Evolutionary conservation across 495 filamentous ascomycete genomes (phyloP).

Genomic region (Filosporella fistucella): DNA sequence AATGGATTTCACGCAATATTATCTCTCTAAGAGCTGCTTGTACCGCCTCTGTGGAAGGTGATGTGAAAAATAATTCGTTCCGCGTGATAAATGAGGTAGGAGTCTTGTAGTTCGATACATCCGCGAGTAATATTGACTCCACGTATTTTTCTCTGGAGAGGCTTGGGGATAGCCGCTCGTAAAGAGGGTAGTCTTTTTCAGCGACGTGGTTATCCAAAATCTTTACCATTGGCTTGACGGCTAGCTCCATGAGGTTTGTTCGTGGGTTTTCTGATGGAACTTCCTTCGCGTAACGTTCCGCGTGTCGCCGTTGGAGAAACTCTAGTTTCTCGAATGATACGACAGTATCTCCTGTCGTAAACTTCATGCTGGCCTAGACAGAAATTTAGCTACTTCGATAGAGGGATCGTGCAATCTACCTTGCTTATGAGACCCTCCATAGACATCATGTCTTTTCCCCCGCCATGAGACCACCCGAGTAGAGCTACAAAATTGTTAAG

Average conservation of each 20-base stretch:
- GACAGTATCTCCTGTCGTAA: constrained; percentile 85
- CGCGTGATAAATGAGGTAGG: constrained; percentile 51
- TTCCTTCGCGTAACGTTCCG: constrained; percentile 25
- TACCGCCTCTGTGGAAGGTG: constrained; percentile 31
- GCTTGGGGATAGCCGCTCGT: constrained; percentile 5
- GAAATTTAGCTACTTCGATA: not conserved
- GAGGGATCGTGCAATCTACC: constrained; percentile 36
- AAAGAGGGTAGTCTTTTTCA: not conserved
- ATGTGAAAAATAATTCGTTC: constrained; percentile 61
- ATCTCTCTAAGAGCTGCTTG: not conserved
- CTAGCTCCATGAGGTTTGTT: constrained; percentile 13
- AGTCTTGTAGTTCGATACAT: constrained; percentile 58
- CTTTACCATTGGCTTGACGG: constrained; percentile 15
- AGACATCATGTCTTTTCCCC: constrained; percentile 59
- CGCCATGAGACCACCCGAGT: constrained; percentile 77
- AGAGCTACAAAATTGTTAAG: constrained; percentile 82
- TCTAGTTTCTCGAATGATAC: constrained; percentile 76
- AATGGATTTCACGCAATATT: constrained; percentile 11
- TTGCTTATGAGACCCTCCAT: constrained; percentile 64
- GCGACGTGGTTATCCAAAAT: constrained; percentile 1
- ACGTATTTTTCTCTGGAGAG: constrained; percentile 32
- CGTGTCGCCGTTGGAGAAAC: constrained; percentile 75
- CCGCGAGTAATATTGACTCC: constrained; percentile 47
- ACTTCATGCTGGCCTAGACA: constrained; percentile 67
- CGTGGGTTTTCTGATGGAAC: constrained; percentile 20